phyloP scores from a whole-genome alignment of 257 asterid genomes.

The Solanum sitiens region DNA sequence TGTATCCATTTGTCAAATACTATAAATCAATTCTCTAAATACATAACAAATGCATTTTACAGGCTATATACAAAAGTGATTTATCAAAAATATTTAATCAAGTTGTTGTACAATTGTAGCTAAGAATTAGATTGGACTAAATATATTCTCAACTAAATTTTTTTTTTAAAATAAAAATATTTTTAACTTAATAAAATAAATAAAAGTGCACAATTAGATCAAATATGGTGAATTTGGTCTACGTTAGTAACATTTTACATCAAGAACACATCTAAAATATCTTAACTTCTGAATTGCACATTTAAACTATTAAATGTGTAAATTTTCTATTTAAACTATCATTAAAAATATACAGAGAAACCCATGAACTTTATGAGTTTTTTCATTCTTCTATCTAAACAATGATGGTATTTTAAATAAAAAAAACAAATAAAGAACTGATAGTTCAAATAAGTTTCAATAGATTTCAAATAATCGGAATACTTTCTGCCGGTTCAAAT shows the following conservation, averaged over 20 bases:
- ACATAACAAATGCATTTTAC: neutral
- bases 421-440: no score
- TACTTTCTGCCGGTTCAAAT: neutral
- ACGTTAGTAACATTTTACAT: neutral
- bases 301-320: no score
- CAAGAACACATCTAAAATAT: no score
- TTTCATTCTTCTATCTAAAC: no score
- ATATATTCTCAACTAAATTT: neutral
- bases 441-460: no score
- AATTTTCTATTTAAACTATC: no score
- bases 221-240: neutral
- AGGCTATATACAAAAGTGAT: neutral
- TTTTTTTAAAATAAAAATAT: neutral
- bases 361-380: no score
- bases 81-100: neutral
- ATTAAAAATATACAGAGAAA: no score
- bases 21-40: neutral
- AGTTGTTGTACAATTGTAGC: neutral
- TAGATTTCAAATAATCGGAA: no score
- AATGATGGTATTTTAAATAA: no score
- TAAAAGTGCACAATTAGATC: neutral
- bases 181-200: neutral
- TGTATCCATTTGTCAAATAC: neutral
- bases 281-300: no score
- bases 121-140: neutral